Conservation (phyloP, 208 protist genomes). For the Trypanosoma melophagium region DNA sequence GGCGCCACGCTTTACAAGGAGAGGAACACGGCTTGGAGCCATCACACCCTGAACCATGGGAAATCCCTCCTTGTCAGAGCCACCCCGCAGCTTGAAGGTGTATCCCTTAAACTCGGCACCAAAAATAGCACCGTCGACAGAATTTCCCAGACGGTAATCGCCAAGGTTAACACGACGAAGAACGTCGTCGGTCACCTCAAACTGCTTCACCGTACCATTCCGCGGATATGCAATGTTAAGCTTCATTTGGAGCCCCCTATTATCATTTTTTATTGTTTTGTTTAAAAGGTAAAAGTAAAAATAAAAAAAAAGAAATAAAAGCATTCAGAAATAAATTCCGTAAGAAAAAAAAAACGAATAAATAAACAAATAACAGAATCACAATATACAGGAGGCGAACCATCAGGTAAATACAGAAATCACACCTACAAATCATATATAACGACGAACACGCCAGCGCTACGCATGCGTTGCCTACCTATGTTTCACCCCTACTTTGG, state of each 20-base stretch:
- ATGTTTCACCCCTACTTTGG: slow-evolving; percentile 7
- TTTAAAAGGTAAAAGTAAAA: slow-evolving; percentile 1
- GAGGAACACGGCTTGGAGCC: slow-evolving; percentile 94
- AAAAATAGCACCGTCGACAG: slow-evolving; percentile 32
- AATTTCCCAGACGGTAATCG: slow-evolving; percentile 76
- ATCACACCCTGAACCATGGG: slow-evolving; percentile 99
- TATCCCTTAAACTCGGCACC: slow-evolving; percentile 90
- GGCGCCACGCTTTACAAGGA: slow-evolving; percentile 95
- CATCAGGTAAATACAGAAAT: background rate
- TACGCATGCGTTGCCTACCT: slow-evolving; percentile 16
- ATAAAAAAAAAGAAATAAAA: slow-evolving; percentile 19
- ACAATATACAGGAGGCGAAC: background rate
- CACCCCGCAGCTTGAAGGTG: slow-evolving; percentile 98
- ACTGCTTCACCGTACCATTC: slow-evolving; percentile 87
- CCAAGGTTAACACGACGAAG: slow-evolving; percentile 78
- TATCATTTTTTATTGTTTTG: slow-evolving; percentile 5
- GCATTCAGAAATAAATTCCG: slow-evolving; percentile 20
- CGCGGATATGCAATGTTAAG: slow-evolving; percentile 88
- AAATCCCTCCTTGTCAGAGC: slow-evolving; percentile 99
- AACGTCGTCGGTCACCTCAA: slow-evolving; percentile 77
- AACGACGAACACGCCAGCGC: slow-evolving; percentile 6
- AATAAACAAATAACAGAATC: background rate
- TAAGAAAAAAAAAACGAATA: slow-evolving; percentile 7
- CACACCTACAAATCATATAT: slow-evolving; percentile 8
- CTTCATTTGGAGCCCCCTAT: slow-evolving; percentile 54